Base-by-base conservation (phyloP, 2,329 filamentous ascomycete genomes). In the Leptographium flavum region DNA sequence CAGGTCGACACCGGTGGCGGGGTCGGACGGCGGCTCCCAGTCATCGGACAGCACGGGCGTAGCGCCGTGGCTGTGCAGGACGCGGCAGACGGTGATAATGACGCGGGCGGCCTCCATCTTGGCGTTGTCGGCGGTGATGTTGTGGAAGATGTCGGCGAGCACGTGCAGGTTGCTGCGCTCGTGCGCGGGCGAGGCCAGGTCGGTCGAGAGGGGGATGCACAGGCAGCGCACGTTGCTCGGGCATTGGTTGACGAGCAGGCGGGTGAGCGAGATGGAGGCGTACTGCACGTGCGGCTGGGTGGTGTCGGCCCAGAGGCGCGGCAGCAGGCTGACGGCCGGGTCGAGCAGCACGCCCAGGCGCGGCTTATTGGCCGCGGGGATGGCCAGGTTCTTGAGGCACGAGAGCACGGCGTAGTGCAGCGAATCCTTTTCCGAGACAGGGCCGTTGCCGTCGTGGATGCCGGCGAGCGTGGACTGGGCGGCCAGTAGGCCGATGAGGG, bases 311-410 rank as follows among this genome's bases (percentile, higher is more conserved):
- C 74, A 76, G 42, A 80, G 62, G 2, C 67, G 66, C 0, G 76
- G 74, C 2, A 80, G 62, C 28, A 68, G 59, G 3, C 52, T 46
- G 25, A 37, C 7, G 3, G 49, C 39, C 0, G 61, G 53, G 6
- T 65, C 61, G 4, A 79, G 60, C 2, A 79, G 59, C 1, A 59
- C 58, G 15, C 70, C 70, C 2, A 81, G 62, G 0, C 60, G 40
- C 3, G 63, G 50, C 56, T 78, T 80, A 59, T 81, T 81, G 23
- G 58, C 55, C 0, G 59, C 46, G 0, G 76, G 73, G 42, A 81
- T 74, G 23, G 76, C 73, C 9, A 81, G 69, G 56, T 81, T 81
- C 58, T 79, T 80, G 48, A 80, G 68, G 53, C 79, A 79, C 8
- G 74, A 71, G 17, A 81, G 63, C 2, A 66, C 62, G 1, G 74